Percentiles rank a stretch among this genome's conserved stretches.
These are phyloP conservation scores for Leishmania lainsoni DNA, from an alignment of 208 protist genomes.

Conservation along the genomic window DNA sequence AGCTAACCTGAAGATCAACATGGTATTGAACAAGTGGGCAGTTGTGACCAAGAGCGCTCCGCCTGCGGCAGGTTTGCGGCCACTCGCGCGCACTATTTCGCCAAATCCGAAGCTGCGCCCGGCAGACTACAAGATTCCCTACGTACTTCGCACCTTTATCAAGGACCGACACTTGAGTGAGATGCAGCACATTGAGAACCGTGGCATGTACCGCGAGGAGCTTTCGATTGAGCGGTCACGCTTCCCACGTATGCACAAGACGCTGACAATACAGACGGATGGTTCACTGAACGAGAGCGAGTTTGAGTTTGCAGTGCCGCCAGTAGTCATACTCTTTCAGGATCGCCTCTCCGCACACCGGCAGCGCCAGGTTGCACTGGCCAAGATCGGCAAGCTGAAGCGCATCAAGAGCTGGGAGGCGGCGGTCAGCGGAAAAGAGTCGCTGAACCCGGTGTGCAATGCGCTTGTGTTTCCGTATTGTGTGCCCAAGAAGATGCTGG, in stretches of 20 bases:
- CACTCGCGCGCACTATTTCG: conserved; percentile 56
- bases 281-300: conserved; percentile 88
- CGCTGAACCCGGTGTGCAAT: conserved; percentile 79
- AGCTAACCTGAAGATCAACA: conserved; percentile 2
- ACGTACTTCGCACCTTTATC: conserved; percentile 84
- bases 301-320: conserved; percentile 88
- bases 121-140: conserved; percentile 85
- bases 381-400: conserved; percentile 80
- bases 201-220: conserved; percentile 91
- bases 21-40: conserved; percentile 92
- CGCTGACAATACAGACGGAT: conserved; percentile 84
- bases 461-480: conserved; percentile 87
- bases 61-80: conserved; percentile 65
- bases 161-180: conserved; percentile 86
- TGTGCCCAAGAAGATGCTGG: conserved; percentile 74
- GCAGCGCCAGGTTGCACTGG: conserved; percentile 81
- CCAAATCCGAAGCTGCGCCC: conserved; percentile 68
- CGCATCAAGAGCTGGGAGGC: conserved; percentile 77
- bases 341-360: conserved; percentile 80
- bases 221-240: conserved; percentile 83
- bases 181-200: conserved; percentile 90
- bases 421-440: conserved; percentile 39
- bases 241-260: conserved; percentile 83
- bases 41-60: conserved; percentile 80
- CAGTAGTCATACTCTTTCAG: conserved; percentile 81